Conservation (phyloP, 306 rosid species). For the Purshia tridentata region DNA sequence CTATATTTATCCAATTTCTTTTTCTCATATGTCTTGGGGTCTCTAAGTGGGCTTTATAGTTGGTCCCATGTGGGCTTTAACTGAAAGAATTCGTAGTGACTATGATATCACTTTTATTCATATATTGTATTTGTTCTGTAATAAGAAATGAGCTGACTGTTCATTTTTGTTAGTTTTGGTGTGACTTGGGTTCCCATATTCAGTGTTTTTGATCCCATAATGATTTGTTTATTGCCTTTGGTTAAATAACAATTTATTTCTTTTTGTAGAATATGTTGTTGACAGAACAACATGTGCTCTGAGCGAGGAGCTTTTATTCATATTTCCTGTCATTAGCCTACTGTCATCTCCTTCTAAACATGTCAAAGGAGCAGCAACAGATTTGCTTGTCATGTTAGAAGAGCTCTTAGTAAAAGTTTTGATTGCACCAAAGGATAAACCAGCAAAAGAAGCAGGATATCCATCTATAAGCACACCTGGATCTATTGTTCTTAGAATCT, state of each 20-base stretch:
- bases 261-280: conserved; percentile 53
- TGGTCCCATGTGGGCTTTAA: too few relatives aligned
- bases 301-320: conserved; percentile 74
- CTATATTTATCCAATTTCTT: neutral
- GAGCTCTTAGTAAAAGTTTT: conserved; percentile 49
- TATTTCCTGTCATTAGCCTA: conserved; percentile 76
- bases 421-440: conserved; percentile 36
- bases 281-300: conserved; percentile 34
- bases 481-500: conserved; percentile 53
- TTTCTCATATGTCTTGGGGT: neutral
- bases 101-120: neutral
- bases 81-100: neutral
- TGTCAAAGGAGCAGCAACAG: conserved; percentile 69
- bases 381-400: conserved; percentile 65
- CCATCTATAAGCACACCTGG: conserved; percentile 66
- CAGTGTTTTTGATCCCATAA: conserved; percentile 17
- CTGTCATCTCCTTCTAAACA: conserved; percentile 87
- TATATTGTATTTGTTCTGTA: neutral
- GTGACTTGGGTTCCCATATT: neutral
- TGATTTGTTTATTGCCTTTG: conserved; percentile 2
- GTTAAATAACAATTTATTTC: conserved; percentile 20
- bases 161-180: neutral
- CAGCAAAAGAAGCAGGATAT: conserved; percentile 39
- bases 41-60: too few relatives aligned
- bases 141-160: neutral